These are phyloP conservation scores for Penicillium sp. DNA, from an alignment of 2,329 filamentous ascomycete genomes.

Conservation along the genomic window DNA sequence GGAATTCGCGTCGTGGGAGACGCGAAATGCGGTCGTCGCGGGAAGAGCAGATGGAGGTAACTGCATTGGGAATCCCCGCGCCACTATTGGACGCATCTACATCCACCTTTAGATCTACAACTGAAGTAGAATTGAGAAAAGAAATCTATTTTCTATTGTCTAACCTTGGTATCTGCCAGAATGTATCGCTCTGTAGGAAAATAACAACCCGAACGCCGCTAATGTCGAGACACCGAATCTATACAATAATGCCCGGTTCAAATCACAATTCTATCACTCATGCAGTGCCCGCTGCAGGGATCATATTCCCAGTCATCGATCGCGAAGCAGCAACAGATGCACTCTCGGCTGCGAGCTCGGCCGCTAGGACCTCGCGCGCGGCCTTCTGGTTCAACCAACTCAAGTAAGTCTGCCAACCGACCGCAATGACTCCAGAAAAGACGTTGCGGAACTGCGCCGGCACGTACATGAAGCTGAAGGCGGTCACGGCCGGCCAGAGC, in stretches of 20 bases:
- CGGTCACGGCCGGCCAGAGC: constrained; percentile 83
- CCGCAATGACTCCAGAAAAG: constrained; percentile 74
- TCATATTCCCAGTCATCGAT: constrained; percentile 14
- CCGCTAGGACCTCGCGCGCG: constrained; percentile 55
- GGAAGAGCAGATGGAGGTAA: not conserved
- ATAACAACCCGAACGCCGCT: constrained; percentile 3
- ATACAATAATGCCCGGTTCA: constrained; percentile 5
- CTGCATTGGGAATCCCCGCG: constrained; percentile 11
- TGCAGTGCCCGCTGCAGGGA: constrained; percentile 17
- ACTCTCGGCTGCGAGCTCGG: constrained; percentile 23
- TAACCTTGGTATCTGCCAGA: constrained; percentile 17
- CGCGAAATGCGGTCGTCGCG: constrained; percentile 18
- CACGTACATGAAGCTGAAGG: constrained; percentile 82
- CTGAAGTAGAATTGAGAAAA: not conserved
- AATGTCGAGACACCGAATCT: constrained; percentile 7
- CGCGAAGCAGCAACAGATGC: constrained; percentile 4
- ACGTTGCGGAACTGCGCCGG: constrained; percentile 75
- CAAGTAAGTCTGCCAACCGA: constrained; percentile 91
- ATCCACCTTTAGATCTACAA: not conserved
- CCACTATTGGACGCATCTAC: constrained; percentile 8
- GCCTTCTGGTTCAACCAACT: constrained; percentile 74
- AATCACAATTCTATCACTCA: constrained; percentile 2
- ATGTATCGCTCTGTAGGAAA: constrained; percentile 13
- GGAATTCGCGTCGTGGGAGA: not conserved
- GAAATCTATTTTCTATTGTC: constrained; percentile 15